Evolutionary conservation across 805 yeast species (phyloP).

Genomic region (Yarrowia sp.): DNA sequence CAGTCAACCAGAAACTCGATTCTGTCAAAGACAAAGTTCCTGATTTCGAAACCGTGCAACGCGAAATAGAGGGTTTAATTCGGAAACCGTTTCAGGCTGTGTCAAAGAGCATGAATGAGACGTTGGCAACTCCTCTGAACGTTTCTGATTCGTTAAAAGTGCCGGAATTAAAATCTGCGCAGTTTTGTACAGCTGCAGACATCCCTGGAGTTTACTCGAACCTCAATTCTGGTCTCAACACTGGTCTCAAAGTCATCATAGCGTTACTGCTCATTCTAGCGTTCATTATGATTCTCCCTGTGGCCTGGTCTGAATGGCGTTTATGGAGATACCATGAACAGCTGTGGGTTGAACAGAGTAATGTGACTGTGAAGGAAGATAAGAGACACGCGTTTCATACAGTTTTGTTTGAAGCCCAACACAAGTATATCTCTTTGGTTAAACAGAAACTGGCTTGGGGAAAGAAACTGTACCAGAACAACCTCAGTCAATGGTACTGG

Average conservation of each 20-base stretch:
- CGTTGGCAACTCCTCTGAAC: not conserved
- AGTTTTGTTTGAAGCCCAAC: not conserved
- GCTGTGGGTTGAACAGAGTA: not conserved
- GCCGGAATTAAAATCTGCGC: not conserved
- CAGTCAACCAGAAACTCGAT: conserved; percentile 59
- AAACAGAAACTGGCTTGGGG: conserved; percentile 33
- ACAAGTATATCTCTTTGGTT: conserved; percentile 39
- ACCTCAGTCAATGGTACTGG: conserved; percentile 16
- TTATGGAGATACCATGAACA: conserved; percentile 10
- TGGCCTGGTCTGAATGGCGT: conserved; percentile 4
- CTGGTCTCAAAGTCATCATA: not conserved
- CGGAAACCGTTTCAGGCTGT: conserved; percentile 52
- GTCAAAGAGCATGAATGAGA: not conserved
- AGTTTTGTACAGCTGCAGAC: not conserved
- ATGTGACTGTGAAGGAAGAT: not conserved
- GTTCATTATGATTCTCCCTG: not conserved
- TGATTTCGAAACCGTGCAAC: conserved; percentile 60
- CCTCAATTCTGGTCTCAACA: not conserved
- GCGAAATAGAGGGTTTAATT: conserved; percentile 54
- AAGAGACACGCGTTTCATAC: not conserved
- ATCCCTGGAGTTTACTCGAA: not conserved
- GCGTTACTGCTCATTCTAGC: not conserved
- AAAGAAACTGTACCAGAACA: not conserved
- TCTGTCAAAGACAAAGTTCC: conserved; percentile 55
- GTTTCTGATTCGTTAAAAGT: not conserved